Evolutionary conservation across 305 asterid genomes (phyloP), one percentile per base, ranked within the genome.

Genomic region (Nicotiana rustica): DNA sequence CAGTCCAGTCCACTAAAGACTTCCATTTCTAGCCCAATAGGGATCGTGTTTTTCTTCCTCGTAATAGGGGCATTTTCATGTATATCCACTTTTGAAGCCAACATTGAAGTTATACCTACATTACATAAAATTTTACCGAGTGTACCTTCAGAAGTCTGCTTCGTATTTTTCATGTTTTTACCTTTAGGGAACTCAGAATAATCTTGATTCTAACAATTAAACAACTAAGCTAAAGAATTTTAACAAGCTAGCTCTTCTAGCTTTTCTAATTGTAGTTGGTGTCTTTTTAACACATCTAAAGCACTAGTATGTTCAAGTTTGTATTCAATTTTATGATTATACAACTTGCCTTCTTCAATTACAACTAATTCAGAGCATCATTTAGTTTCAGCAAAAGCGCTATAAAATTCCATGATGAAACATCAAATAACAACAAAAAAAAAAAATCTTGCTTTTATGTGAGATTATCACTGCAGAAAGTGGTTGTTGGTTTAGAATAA

Each of bases 361-460:
- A 70, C 83, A 89, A 62, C 84, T n/a, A 84, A 35, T 67, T 85
- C 76, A n/a, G 87, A 85, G 83, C 83, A 88, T 64, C 82, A 77
- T 67, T 86, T 87, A 62, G 90, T 85, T 56, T 94, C 92, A 62
- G 91, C 84, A 87, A 86, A 88, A 83, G 84, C 89, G 86, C 89
- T 73, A 83, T 33, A 85, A 80, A 85, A 86, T 81, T 84, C 77
- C 35, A 6, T 36, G 41, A 36, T 36, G 41, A 89, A 62, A 82
- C 87, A 81, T 56, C 59, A 79, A 88, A 79, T 14, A 90, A 14
- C 17, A 8, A 70, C 84, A 86, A 62, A 0, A 36, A 84, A 84
- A 79, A 67, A 86, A 82, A 88, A 33, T 89, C 97, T 93, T 94
- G 97, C 98, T 98, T 96, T 86, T 87, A 44, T 75, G 86, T 81